Evolutionary conservation across 495 filamentous ascomycete genomes (phyloP), one percentile per base, ranked within the genome.

Genomic region (Daldinia caldariorum): DNA sequence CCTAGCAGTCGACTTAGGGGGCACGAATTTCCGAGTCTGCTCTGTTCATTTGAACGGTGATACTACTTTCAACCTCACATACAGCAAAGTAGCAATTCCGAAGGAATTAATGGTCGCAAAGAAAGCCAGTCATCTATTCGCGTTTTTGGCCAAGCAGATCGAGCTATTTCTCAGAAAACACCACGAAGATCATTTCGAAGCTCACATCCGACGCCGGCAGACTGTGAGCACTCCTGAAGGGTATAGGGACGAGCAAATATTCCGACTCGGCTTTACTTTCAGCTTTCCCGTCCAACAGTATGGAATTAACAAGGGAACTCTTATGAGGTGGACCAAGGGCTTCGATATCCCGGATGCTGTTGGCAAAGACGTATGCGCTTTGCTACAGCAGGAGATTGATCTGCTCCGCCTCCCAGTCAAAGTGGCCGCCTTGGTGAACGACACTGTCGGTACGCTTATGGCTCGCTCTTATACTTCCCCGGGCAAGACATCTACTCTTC

Each of bases 311-410:
- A 92, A 90, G 76, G 95, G 95, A 45, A 92, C 88, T 41, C 82
- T 98, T 38, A 92, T 97, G 77, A 89, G 96, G 63, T 99, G 95
- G 95, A 99, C 96, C 32, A 99, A 99, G 83, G 96, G 95, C 38
- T 99, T 97, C 77, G 92, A 97, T 77, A 97, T 99, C 64, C 85
- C 87, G 18, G 96, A 98, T 77, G 90, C 94, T 0, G 79, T 99
- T 62, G 95, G 95, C 38, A 91, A 97, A 78, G 95, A 99, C 80
- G 94, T 99, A 41, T 99, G 95, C 72, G 88, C 87, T 45, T 84
- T 98, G 32, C 86, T 99, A 32, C 95, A 99, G 76, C 78, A 82
- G n/a, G 95, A 97, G 77, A 94, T 99, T 71, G 93, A 99, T 79
- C 87, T 85, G 49, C 88, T 98, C 38, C 80, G 87, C 63, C 88